Base-by-base conservation (phyloP, 805 yeast genomes). In the Candida succiphila region DNA sequence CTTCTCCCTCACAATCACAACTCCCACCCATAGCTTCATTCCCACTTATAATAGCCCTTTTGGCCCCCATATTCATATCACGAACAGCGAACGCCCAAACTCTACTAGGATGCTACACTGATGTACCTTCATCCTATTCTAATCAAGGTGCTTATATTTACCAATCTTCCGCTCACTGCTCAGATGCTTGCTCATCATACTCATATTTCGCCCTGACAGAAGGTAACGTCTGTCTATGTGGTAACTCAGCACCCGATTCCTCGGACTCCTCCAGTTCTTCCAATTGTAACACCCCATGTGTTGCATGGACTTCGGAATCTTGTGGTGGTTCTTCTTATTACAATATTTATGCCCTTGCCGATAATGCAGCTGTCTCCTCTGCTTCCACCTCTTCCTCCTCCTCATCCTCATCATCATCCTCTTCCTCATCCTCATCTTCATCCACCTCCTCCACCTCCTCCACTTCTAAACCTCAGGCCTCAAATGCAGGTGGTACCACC, bases 161-260 rank as follows among this genome's bases (percentile, higher is more conserved):
- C 49, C 88, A 82, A 56, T 67, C 86, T 7, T 67, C 75, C 14
- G 60, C 68, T 7, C 59, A 71, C 47, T 80, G 92, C 53, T 17
- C 45, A 3, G 59, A 63, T 37, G 42, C 62, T 40, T 79, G 89
- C 52, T 38, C 55, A 5, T 48, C 42, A n/a, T 35, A 49, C 34
- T 67, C 68, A 7, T 60, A 55, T 46, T 69, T 68, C 27, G 87
- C 80, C 4, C 50, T 73, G 23, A 51, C 65, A 10, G 54, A 64
- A 32, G 84, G 86, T 7, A 46, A 61, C 18, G 52, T 54, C 15
- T 83, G 94, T 53, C 80, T 69, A 47, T 83, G 94, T 53, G 89
- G 89, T 18, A 58, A 67, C 44, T 9, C 14, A 15, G 6, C n/a
- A 7, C 39, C 58, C 1, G 38, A 54, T 2, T 63, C 74, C 4